Evolutionary conservation across 2,329 filamentous ascomycete genomes (phyloP), one percentile per base, ranked within the genome.

Genomic region (Alternaria triticina): DNA sequence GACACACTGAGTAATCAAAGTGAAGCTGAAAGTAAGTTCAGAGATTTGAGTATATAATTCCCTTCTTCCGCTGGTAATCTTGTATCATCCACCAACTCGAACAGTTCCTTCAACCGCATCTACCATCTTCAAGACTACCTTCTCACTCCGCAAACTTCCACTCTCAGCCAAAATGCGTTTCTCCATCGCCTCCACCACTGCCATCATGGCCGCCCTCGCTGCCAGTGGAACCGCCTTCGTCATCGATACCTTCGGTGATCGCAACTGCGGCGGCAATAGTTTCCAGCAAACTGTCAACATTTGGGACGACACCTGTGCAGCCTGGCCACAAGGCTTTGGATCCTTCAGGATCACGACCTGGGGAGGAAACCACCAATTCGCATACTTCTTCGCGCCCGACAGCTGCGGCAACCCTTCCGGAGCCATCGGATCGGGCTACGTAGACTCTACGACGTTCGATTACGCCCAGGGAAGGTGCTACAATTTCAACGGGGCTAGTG

Each of bases 221-320:
- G 45, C 30, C 33, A 20, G 27, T 6, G 30, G 52, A 27, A 44
- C 30, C 20, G 52, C 51, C 44, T 61, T 56, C n/a, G 52, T 60
- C 49, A 47, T 60, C 17, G 40, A 49, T 20, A 33, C 54, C n/a
- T 60, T 55, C 50, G 25, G 44, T 27, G 20, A n/a, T 1, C 20
- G n/a, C 10, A 15, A 60, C 50, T 60, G 57, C 57, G 13, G 12
- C 7, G 50, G 50, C 36, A 20, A 23, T 23, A 12, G 20, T 22
- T 22, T 20, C 36, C 23, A 40, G 49, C 40, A 30, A 27, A 25
- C 15, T 22, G 57, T 60, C 25, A 55, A 60, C 33, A 43, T 60
- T 7, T 55, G 36, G 57, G 50, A 60, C 57, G 54, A 60, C 50
- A 60, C 57, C 33, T 60, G 57, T 30, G 57, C 57, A 13, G 33